Evolutionary conservation across 2,329 filamentous ascomycete genomes (phyloP), one percentile per base, ranked within the genome.

Genomic region (Cercospora beticola): DNA sequence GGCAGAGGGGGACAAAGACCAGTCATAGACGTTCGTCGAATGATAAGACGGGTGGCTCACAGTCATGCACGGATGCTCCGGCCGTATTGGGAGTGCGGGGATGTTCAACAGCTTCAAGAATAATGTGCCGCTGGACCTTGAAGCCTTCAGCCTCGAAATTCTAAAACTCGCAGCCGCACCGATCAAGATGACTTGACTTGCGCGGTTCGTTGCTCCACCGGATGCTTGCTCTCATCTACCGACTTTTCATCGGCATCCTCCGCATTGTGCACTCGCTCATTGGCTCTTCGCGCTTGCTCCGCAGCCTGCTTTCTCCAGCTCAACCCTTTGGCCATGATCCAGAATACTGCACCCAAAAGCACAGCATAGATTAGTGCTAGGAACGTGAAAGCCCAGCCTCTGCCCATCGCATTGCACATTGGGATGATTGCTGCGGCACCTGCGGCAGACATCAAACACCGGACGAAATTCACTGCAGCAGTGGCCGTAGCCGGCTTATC

Each of bases 321-420:
- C 68, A 71, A 65, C 3, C 73, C 74, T 26, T 68, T 71, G 23
- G 46, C 60, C 73, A 75, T 75, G 40, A 76, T 62, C 68, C 69
- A 69, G 46, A 73, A 73, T 8, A 74, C 66, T 60, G 71, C 70
- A 10, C 56, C 64, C 18, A 75, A 49, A 56, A 73, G 59, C 26
- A 68, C 62, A 14, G 71, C 70, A 65, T 75, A 74, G 2, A 76
- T 31, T 10, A 73, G 43, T 18, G 72, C 72, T 3, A 75, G 67
- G 10, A 85, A 82, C 0, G 82, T 83, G 68, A 83, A 84, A 2
- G 79, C 80, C 82, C 82, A 83, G 0, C 81, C 81, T 2, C 78
- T 76, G 4, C 80, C 82, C 68, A 72, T 71, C 2, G 71, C 69
- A 36, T 68, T 63, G 31, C 64, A 69, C 73, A 76, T 74, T 0